Evolutionary conservation across 805 yeast genomes (phyloP).

Genomic region (Sugiyamaella floridensis): DNA sequence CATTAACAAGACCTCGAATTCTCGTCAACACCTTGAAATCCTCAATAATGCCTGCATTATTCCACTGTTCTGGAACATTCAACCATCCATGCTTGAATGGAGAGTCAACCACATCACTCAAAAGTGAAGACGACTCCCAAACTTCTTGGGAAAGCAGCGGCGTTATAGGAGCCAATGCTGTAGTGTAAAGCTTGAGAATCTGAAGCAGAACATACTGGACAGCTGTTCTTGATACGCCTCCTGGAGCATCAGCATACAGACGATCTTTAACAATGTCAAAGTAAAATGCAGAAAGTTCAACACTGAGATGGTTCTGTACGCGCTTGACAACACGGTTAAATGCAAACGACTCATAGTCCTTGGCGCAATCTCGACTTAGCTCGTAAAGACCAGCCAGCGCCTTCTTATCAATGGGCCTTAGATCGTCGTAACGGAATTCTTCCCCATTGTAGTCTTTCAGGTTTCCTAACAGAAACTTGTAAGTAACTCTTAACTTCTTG

Average conservation of each 20-base stretch:
- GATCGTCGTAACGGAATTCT: constrained; percentile 29
- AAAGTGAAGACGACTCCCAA: constrained; percentile 54
- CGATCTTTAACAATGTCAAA: constrained; percentile 83
- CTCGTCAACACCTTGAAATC: constrained; percentile 43
- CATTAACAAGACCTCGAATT: constrained; percentile 45
- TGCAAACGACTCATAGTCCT: constrained; percentile 49
- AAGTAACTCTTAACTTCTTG: constrained; percentile 76
- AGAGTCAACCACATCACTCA: constrained; percentile 26
- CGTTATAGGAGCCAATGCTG: constrained; percentile 68
- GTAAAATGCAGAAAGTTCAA: constrained; percentile 71
- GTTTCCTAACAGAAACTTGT: constrained; percentile 76
- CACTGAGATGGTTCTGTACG: constrained; percentile 64
- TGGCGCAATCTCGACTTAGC: constrained; percentile 38
- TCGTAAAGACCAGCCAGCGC: constrained; percentile 48
- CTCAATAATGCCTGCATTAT: constrained; percentile 31
- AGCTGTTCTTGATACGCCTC: constrained; percentile 46
- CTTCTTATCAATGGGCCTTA: constrained; percentile 46
- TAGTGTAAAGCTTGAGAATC: constrained; percentile 54
- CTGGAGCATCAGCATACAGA: constrained; percentile 59
- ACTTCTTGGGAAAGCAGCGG: constrained; percentile 86
- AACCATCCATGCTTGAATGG: constrained; percentile 47
- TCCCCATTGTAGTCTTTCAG: constrained; percentile 34
- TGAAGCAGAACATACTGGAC: constrained; percentile 57
- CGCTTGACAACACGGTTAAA: constrained; percentile 65
- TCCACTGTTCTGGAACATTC: constrained; percentile 32